Percentiles rank a stretch among this genome's conserved stretches.
phyloP scores from a whole-genome alignment of 192 early-diverging fungal genomes.

The Mortierella claussenii region DNA sequence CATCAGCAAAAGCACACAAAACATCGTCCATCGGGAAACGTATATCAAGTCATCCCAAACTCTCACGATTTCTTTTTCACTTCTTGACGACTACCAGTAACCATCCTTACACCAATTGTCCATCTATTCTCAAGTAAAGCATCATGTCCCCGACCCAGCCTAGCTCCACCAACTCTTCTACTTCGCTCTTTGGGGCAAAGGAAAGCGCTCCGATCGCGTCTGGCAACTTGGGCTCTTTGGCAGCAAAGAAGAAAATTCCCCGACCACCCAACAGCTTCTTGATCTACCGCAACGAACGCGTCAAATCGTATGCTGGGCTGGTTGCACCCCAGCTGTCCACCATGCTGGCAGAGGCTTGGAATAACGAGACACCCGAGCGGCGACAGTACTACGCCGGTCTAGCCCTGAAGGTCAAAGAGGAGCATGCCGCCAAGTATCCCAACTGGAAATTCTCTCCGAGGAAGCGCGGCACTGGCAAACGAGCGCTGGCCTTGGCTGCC shows the following conservation, averaged over 20 bases:
- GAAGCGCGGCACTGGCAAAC: slow-evolving; percentile 50
- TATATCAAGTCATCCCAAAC: too few species aligned
- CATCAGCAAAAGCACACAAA: too few species aligned
- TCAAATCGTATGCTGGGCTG: slow-evolving; percentile 15
- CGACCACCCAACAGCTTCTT: slow-evolving; percentile 54
- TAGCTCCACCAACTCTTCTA: too few species aligned
- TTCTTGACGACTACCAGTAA: too few species aligned
- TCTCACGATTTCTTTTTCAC: too few species aligned
- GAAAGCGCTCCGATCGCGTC: background rate
- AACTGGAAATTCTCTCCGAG: slow-evolving; percentile 53
- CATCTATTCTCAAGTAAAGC: too few species aligned
- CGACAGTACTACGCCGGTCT: slow-evolving; percentile 17
- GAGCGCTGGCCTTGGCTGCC: slow-evolving; percentile 20
- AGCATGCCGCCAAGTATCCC: slow-evolving; percentile 36
- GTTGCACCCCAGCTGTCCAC: slow-evolving; percentile 39
- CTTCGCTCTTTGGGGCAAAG: too few species aligned
- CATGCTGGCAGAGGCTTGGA: slow-evolving; percentile 40
- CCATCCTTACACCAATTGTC: too few species aligned
- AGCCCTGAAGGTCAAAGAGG: slow-evolving; percentile 21
- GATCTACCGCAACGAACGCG: slow-evolving; percentile 47
- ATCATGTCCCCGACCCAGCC: too few species aligned
- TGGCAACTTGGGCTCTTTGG: background rate
- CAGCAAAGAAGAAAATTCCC: slow-evolving; percentile 29
- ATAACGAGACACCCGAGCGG: slow-evolving; percentile 16
- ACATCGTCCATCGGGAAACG: too few species aligned